Conservation (phyloP, 257 asterid species). For the Prunella vulgaris region DNA sequence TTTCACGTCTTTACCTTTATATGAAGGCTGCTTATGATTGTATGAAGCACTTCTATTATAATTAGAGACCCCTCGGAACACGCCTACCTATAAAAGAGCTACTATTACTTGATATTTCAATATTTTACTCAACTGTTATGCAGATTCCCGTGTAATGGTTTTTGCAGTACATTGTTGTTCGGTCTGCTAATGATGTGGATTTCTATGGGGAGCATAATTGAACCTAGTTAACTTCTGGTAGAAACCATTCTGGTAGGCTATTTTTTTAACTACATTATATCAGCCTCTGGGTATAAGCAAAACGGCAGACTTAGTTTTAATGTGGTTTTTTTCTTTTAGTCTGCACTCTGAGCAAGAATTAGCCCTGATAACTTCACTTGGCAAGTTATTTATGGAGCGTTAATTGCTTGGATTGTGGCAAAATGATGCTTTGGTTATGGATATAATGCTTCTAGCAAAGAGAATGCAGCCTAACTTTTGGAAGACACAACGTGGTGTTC, state of each 20-base stretch:
- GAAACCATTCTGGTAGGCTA: neutral
- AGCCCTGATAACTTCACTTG: neutral
- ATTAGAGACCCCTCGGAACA: neutral
- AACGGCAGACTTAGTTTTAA: neutral
- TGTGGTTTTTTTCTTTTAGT: neutral
- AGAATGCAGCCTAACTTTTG: neutral
- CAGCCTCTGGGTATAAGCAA: neutral
- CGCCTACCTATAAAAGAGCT: neutral
- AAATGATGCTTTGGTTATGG: neutral
- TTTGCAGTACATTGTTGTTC: neutral
- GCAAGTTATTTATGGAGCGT: neutral
- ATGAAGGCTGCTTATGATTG: neutral
- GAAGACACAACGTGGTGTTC: neutral
- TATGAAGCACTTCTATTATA: neutral
- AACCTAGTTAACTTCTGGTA: neutral
- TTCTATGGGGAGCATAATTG: neutral
- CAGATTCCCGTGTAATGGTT: neutral
- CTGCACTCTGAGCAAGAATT: neutral
- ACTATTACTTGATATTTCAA: neutral
- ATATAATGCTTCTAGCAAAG: neutral
- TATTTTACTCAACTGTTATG: neutral
- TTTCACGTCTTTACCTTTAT: neutral
- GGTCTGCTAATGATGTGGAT: neutral
- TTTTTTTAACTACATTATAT: neutral
- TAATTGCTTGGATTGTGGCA: slow-evolving; percentile 7